Conservation (phyloP, 352 stramenopile species). For the Globisporangium polare region DNA sequence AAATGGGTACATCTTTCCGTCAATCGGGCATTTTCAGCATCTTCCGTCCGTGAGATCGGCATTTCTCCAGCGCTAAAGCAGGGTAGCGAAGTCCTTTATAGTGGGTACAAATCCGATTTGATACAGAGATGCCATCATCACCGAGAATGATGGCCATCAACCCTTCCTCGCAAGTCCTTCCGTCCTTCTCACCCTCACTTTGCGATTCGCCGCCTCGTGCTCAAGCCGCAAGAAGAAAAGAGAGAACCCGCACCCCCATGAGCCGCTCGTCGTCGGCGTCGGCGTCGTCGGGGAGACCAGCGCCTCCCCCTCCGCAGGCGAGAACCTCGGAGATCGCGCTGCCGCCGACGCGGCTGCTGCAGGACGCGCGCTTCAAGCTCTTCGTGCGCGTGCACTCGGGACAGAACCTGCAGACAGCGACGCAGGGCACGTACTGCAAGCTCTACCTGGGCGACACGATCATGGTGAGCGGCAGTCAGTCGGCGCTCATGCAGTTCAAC, state of each 20-base stretch:
- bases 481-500: slow-evolving; percentile 20
- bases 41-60: too few relatives aligned
- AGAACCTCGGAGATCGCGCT: not conserved
- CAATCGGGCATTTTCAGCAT: not conserved
- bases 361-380: slow-evolving; percentile 40
- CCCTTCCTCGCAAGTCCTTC: not conserved
- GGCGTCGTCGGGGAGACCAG: slow-evolving; percentile 5
- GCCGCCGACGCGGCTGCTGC: slow-evolving; percentile 8
- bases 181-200: not conserved
- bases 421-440: slow-evolving; percentile 61
- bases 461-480: slow-evolving; percentile 34
- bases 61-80: not conserved
- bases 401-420: slow-evolving; percentile 34
- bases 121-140: not conserved
- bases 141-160: slow-evolving; percentile 1
- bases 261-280: slow-evolving; percentile 21
- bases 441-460: slow-evolving; percentile 58
- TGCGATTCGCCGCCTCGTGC: not conserved
- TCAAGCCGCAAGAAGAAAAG: not conserved
- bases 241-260: not conserved
- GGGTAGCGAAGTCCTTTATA: not conserved
- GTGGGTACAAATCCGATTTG: not conserved
- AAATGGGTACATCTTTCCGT: not conserved
- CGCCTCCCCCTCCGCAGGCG: not conserved
- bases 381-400: slow-evolving; percentile 68